phyloP scores from a whole-genome alignment of 75 land plant species.

The Cunninghamia lanceolata region DNA sequence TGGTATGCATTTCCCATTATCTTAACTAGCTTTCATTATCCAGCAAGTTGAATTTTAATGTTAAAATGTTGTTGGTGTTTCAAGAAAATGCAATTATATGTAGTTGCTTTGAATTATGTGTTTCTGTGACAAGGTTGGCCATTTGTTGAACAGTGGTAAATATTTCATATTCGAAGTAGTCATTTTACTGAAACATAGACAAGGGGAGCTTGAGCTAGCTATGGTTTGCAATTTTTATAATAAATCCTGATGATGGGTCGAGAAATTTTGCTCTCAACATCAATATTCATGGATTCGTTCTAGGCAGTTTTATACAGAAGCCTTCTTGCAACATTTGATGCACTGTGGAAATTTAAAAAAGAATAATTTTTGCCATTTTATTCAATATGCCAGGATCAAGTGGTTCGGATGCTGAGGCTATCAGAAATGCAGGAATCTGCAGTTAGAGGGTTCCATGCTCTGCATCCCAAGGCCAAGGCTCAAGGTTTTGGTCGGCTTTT shows the following conservation, averaged over 20 bases:
- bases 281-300: neutral
- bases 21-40: neutral
- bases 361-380: neutral
- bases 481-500: slow-evolving; percentile 59
- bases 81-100: neutral
- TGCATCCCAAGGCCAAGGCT: slow-evolving; percentile 29
- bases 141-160: neutral
- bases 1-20: slow-evolving; percentile 8
- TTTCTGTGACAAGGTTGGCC: neutral
- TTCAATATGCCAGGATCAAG: slow-evolving; percentile 28
- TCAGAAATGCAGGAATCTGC: slow-evolving; percentile 31
- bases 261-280: neutral
- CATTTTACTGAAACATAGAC: neutral
- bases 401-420: slow-evolving; percentile 47
- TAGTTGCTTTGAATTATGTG: neutral
- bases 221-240: neutral
- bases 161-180: neutral
- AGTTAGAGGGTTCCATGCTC: slow-evolving; percentile 31
- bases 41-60: neutral
- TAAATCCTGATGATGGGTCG: neutral
- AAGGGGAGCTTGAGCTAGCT: neutral
- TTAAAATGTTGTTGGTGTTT: neutral
- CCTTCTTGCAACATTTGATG: neutral
- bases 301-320: neutral
- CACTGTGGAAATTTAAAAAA: neutral